Evolutionary conservation across 768 basidiomycete species (phyloP).

Genomic region (Hygrocybe punicea): DNA sequence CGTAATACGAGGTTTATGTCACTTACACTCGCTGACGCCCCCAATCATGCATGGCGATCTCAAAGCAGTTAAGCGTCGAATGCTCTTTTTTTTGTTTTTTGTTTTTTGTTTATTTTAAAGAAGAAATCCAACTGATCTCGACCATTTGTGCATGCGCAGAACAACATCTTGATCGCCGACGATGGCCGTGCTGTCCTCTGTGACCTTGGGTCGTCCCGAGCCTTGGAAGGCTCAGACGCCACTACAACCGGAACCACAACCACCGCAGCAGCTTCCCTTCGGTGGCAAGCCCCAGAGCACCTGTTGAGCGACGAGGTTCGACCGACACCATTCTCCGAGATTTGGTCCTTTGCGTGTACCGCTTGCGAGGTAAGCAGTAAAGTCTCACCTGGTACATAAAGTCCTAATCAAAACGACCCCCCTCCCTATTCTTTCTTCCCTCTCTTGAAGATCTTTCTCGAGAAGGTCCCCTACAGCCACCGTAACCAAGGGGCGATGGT

Average conservation of each 20-base stretch:
- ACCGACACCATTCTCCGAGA: conserved; percentile 17
- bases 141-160: conserved; percentile 1
- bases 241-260: background rate
- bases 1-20: conserved; percentile 40
- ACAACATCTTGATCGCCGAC: conserved; percentile 39
- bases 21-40: conserved; percentile 40
- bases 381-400: too few relatives aligned
- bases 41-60: conserved; percentile 36
- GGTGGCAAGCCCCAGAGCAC: background rate
- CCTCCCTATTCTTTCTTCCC: too few relatives aligned
- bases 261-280: background rate
- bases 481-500: background rate
- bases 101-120: background rate
- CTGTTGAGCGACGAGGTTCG: background rate
- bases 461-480: background rate
- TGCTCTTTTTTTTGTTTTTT: background rate
- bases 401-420: too few relatives aligned
- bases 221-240: conserved; percentile 24
- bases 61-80: conserved; percentile 21
- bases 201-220: conserved; percentile 31
- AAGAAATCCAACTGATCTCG: background rate
- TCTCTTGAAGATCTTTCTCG: background rate
- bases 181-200: conserved; percentile 24
- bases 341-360: conserved; percentile 30
- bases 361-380: conserved; percentile 23